Evolutionary conservation across 2,329 filamentous ascomycete genomes (phyloP), one percentile per base, ranked within the genome.

Genomic region (Clarireedia homoeocarpa): DNA sequence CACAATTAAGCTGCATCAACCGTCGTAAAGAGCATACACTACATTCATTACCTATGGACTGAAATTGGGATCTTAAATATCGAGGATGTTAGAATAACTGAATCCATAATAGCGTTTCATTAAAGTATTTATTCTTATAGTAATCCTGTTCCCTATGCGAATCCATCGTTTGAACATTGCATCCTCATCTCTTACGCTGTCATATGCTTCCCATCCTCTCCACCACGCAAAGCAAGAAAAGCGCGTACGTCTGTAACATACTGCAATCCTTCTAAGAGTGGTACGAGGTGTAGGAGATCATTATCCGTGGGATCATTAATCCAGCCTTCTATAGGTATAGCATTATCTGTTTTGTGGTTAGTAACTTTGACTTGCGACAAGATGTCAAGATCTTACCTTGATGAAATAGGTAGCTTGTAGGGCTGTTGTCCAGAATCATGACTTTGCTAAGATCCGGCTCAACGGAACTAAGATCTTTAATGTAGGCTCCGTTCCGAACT

Each of bases 271-370:
- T 99, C 94, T 46, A 99, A 78, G 66, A 97, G 77, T 34, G 94
- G 94, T 57, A 99, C 85, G 58, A 99, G 79, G 72, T 97, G 90
- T 71, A 97, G 80, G 62, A 99, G 78, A 69, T 96, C 92, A 70
- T 91, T 94, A 73, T 99, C 94, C 26, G 94, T 97, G 23, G 94
- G 94, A 74, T 99, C 94, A 71, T 86, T 96, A 74, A 99, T 97
- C 94, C 94, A 99, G 68, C 94, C 94, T 75, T 97, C 92, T 69
- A 99, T 97, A 3, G 94, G 94, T 67, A 99, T 96, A 51, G 94
- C 94, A 74, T 99, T 99, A 72, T 99, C 94, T 99, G 67, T 27
- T 38, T 40, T 9, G 48, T 39, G 4, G 48, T 60, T 38, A 53
- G 50, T 14, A 17, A 23, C 6, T 26, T 14, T 15, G 23, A 26